Percentiles rank a stretch among this genome's conserved stretches.
Evolutionary conservation across 1,284 basidiomycete species (phyloP).

Genomic region (Papiliotrema terrestris): DNA sequence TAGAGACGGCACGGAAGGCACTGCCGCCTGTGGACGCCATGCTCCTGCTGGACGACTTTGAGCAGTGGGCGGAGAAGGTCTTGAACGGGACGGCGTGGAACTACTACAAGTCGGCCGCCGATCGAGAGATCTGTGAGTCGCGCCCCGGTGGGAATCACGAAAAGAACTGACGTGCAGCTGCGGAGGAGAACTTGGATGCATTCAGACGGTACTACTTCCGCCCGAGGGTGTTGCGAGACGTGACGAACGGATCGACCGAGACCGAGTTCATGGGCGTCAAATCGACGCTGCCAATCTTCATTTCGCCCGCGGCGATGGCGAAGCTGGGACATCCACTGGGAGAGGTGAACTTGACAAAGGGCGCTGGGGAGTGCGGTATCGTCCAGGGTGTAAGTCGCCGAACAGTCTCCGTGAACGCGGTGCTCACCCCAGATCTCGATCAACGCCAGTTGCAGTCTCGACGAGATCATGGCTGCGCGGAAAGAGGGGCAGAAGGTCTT

Average conservation of each 20-base stretch:
- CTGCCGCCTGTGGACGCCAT: conserved; percentile 64
- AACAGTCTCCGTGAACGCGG: not conserved
- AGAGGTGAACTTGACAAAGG: conserved; percentile 52
- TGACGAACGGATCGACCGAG: conserved; percentile 23
- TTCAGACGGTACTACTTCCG: conserved; percentile 56
- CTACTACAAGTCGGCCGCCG: conserved; percentile 56
- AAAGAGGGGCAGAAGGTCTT: conserved; percentile 48
- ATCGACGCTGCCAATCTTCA: conserved; percentile 49
- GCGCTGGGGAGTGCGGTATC: conserved; percentile 48
- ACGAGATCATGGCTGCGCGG: conserved; percentile 53
- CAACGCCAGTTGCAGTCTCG: conserved; percentile 52
- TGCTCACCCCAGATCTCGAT: conserved; percentile 33
- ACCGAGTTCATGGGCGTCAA: conserved; percentile 44
- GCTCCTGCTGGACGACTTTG: conserved; percentile 69
- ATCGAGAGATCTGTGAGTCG: conserved; percentile 52
- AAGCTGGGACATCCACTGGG: conserved; percentile 53
- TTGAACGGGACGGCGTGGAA: conserved; percentile 54
- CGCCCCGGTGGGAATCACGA: not conserved
- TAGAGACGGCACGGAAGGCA: conserved; percentile 59
- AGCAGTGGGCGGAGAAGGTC: conserved; percentile 49
- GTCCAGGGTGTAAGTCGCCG: conserved; percentile 48
- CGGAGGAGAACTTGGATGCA: conserved; percentile 52
- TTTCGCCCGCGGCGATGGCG: conserved; percentile 54
- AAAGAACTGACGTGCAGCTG: conserved; percentile 33
- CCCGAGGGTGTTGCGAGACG: conserved; percentile 47